These are phyloP conservation scores for Penicillium occitanis DNA, from an alignment of 2,329 filamentous ascomycete genomes.

Conservation along the genomic window DNA sequence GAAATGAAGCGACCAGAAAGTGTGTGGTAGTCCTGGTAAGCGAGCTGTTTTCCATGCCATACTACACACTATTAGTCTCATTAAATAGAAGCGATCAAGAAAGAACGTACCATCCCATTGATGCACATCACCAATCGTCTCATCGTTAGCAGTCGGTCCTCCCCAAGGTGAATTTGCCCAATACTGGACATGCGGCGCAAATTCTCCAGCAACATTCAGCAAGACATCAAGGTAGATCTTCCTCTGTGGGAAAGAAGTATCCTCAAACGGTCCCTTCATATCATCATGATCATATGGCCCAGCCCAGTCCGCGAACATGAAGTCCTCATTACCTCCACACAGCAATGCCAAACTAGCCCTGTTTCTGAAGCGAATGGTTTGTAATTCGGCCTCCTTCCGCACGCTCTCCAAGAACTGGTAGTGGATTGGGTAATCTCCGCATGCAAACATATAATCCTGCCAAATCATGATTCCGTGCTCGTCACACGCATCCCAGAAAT, in stretches of 20 bases:
- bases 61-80: constrained; percentile 41
- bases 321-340: no score
- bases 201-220: not conserved
- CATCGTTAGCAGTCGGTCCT: constrained; percentile 62
- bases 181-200: constrained; percentile 66
- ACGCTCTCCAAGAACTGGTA: constrained; percentile 58
- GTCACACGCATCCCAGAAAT: constrained; percentile 69
- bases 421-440: constrained; percentile 65
- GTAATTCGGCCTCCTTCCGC: constrained; percentile 59
- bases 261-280: no score
- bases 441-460: constrained; percentile 77
- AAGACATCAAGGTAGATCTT: no score
- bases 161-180: constrained; percentile 63
- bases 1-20: constrained; percentile 79
- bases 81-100: not conserved
- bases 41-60: constrained; percentile 81
- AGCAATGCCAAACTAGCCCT: no score
- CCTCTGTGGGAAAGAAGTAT: no score
- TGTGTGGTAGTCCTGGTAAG: constrained; percentile 71
- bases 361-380: constrained; percentile 49
- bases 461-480: constrained; percentile 70
- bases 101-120: constrained; percentile 68
- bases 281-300: no score
- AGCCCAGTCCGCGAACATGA: no score
- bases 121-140: constrained; percentile 79